Conservation (phyloP, 768 basidiomycete species). For the Holtermannia corniformis region DNA sequence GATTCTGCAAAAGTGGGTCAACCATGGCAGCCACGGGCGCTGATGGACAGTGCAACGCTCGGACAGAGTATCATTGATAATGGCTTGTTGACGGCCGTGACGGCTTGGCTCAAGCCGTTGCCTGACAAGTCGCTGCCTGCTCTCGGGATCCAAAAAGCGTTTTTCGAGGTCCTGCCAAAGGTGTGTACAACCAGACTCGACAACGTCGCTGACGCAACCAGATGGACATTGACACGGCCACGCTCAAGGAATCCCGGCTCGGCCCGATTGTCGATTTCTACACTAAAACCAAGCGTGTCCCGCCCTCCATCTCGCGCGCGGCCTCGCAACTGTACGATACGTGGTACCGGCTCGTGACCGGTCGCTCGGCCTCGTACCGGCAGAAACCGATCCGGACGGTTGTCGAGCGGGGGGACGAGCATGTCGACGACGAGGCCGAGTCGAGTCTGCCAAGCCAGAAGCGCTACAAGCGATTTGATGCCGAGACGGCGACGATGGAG, state of each 20-base stretch:
- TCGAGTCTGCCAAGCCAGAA: slow-evolving; percentile 1
- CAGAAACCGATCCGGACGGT: neutral
- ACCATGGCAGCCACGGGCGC: no score
- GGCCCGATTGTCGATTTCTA: slow-evolving; percentile 90
- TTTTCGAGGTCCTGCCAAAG: slow-evolving; percentile 70
- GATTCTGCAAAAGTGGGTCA: slow-evolving; percentile 74
- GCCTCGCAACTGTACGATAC: neutral
- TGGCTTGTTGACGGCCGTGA: slow-evolving; percentile 70
- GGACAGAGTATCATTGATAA: slow-evolving; percentile 91
- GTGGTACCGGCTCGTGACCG: neutral
- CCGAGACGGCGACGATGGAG: slow-evolving; percentile 19
- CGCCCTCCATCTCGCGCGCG: slow-evolving; percentile 52
- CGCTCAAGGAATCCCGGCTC: slow-evolving; percentile 81
- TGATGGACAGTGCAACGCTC: slow-evolving; percentile 56
- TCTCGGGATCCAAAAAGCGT: slow-evolving; percentile 86
- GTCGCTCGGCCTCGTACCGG: neutral
- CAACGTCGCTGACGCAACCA: slow-evolving; percentile 9
- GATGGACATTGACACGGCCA: slow-evolving; percentile 84
- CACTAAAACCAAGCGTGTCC: slow-evolving; percentile 86
- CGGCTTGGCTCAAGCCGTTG: slow-evolving; percentile 86
- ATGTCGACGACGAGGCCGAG: slow-evolving; percentile 2
- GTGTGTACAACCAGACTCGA: slow-evolving; percentile 19
- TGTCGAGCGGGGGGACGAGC: neutral
- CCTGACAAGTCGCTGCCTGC: slow-evolving; percentile 87
- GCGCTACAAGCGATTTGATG: slow-evolving; percentile 22